Evolutionary conservation across 2,329 filamentous ascomycete species (phyloP), one percentile per base, ranked within the genome.

Genomic region (Cercospora sojina): DNA sequence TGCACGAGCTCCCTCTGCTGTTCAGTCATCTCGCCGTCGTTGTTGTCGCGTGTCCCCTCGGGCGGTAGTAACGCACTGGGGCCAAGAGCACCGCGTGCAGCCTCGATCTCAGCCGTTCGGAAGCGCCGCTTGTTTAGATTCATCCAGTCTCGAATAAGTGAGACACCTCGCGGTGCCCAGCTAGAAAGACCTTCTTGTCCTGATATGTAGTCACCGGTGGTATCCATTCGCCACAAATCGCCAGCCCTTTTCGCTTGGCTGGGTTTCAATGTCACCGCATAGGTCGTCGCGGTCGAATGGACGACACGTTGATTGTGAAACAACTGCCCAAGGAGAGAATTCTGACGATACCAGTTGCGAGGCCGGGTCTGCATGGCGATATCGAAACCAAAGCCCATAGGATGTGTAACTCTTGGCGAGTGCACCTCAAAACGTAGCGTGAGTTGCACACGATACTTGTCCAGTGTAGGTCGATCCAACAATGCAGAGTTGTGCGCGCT

Each of bases 151-250:
- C 89, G 88, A n/a, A 99, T 90, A 0, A 99, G 82, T 0, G 92
- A 96, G 2, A 98, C 91, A 38, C 95, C 93, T 49, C 95, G 87
- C 1, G 95, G 94, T 7, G 89, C 88, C 95, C 95, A 99, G 64
- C 88, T 88, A 2, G 84, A 88, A 43, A 99, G 83, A 58, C 89
- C 85, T 78, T 99, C 95, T 79, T 99, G 93, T 64, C 95, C 95
- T 78, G 97, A 97, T 73, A 99, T 91, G 76, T 97, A 98, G 77
- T 96, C 92, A 74, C 96, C 91, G 67, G 92, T 90, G 16, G 93
- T 98, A 78, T 93, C 96, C 88, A 98, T 92, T 63, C 95, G 88
- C 95, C 95, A 99, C 12, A 99, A 83, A 77, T 99, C 95, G 3
- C 92, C 92, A 0, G 93, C 92, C 56, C 92, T 87, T 79, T 97